Percentiles rank a stretch among this genome's conserved stretches.
These are phyloP conservation scores for Pseudopithomyces maydicus DNA, from an alignment of 2,329 filamentous ascomycete genomes.

Conservation along the genomic window DNA sequence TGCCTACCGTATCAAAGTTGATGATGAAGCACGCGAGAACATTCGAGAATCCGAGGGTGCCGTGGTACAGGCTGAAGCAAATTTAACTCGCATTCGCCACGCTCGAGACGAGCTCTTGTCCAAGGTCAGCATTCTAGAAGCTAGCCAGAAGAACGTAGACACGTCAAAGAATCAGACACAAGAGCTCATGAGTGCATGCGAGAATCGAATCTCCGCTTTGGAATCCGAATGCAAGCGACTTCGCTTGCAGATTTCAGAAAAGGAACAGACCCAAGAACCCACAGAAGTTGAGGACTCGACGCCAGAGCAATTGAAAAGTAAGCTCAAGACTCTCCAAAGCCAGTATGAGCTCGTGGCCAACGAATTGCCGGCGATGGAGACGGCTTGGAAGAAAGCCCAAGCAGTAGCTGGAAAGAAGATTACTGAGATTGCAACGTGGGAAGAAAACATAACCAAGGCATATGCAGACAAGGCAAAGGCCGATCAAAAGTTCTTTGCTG, in stretches of 20 bases:
- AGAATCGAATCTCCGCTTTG: slow-evolving; percentile 78
- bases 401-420: slow-evolving; percentile 85
- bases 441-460: slow-evolving; percentile 76
- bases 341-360: slow-evolving; percentile 84
- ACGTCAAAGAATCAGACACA: slow-evolving; percentile 73
- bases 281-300: slow-evolving; percentile 63
- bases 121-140: slow-evolving; percentile 79
- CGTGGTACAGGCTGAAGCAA: slow-evolving; percentile 78
- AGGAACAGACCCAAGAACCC: slow-evolving; percentile 27
- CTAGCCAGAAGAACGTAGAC: slow-evolving; percentile 76
- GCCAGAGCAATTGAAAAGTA: slow-evolving; percentile 73
- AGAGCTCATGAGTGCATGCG: slow-evolving; percentile 78
- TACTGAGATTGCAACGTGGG: slow-evolving; percentile 72
- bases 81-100: slow-evolving; percentile 83
- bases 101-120: slow-evolving; percentile 83
- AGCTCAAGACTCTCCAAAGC: slow-evolving; percentile 74
- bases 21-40: slow-evolving; percentile 75
- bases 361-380: slow-evolving; percentile 87
- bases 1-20: slow-evolving; percentile 77
- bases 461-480: slow-evolving; percentile 92
- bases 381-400: slow-evolving; percentile 88
- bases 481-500: slow-evolving; percentile 96
- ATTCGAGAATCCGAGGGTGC: slow-evolving; percentile 82
- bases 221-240: slow-evolving; percentile 83
- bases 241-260: slow-evolving; percentile 59